phyloP scores from a whole-genome alignment of 1,284 basidiomycete species.

The Apiotrichum porosum region DNA sequence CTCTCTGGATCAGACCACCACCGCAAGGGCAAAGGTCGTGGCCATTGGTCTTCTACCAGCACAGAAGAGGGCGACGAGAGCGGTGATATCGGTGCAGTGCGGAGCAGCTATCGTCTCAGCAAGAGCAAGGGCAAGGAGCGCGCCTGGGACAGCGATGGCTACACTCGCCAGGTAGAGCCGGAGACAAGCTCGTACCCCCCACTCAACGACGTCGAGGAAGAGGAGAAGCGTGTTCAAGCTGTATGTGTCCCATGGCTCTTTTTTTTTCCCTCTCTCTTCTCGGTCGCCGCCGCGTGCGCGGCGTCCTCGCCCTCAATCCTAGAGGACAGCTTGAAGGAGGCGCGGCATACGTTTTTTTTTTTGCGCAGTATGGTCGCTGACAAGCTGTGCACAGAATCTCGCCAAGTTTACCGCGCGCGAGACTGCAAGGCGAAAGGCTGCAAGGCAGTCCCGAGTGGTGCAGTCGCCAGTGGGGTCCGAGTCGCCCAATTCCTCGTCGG shows the following conservation, averaged over 20 bases:
- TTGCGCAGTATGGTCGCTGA: no score
- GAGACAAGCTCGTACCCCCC: conserved; percentile 35
- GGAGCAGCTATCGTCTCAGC: no score
- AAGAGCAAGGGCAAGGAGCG: conserved; percentile 22
- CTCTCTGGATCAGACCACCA: conserved; percentile 7
- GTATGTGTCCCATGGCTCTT: conserved; percentile 22
- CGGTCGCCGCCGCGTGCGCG: neutral
- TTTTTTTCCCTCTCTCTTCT: no score
- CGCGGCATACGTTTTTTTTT: no score
- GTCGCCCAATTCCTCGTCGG: conserved; percentile 17
- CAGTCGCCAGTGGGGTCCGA: conserved; percentile 16
- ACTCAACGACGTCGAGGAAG: conserved; percentile 38
- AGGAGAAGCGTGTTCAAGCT: conserved; percentile 43
- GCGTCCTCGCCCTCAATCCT: no score
- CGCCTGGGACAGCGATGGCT: conserved; percentile 22
- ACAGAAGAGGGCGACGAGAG: conserved; percentile 10
- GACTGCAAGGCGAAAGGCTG: conserved; percentile 39
- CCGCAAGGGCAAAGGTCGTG: conserved; percentile 14
- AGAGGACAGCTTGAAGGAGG: no score
- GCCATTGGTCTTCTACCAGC: neutral
- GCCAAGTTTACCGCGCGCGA: conserved; percentile 44
- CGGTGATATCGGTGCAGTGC: conserved; percentile 23
- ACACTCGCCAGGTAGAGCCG: conserved; percentile 11
- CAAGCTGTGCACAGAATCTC: conserved; percentile 32
- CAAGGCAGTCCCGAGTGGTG: conserved; percentile 29